Conservation (phyloP, 148 eudicot species). For the Camellia japonica region DNA sequence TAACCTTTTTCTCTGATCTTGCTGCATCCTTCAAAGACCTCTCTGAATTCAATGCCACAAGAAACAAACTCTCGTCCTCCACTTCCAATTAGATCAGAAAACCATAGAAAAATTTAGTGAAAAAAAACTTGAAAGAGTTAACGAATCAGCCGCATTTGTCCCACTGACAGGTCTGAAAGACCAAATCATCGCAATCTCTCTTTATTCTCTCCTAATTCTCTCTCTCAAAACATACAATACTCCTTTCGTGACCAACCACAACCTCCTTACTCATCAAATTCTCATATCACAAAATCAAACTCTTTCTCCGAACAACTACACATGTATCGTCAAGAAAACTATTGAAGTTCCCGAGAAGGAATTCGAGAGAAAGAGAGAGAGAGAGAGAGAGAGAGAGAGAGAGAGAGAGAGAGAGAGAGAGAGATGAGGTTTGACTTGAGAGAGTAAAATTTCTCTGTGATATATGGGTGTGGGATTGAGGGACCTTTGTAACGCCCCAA, state of each 20-base stretch:
- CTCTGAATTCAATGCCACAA: not conserved
- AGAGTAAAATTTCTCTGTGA: too few species aligned
- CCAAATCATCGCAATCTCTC: conserved; percentile 22
- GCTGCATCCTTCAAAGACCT: conserved; percentile 44
- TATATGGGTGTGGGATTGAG: too few species aligned
- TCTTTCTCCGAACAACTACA: not conserved
- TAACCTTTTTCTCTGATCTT: conserved; percentile 71
- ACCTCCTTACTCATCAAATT: conserved; percentile 12
- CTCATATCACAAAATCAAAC: not conserved
- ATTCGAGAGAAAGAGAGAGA: not conserved
- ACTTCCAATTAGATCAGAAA: conserved; percentile 8
- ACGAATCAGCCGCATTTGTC: conserved; percentile 44
- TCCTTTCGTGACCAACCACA: conserved; percentile 18
- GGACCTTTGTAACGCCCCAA: too few species aligned
- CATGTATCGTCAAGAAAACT: not conserved
- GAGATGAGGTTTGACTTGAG: too few species aligned
- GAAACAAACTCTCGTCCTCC: not conserved
- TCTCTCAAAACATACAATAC: conserved; percentile 11
- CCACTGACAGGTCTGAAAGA: conserved; percentile 38
- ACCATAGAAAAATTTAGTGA: not conserved
- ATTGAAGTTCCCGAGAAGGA: not conserved
- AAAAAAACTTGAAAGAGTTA: not conserved
- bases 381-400: not conserved
- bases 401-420: too few species aligned
- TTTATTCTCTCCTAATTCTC: conserved; percentile 15